Evolutionary conservation across 768 basidiomycete genomes (phyloP).

Genomic region (Boletus huronensis): DNA sequence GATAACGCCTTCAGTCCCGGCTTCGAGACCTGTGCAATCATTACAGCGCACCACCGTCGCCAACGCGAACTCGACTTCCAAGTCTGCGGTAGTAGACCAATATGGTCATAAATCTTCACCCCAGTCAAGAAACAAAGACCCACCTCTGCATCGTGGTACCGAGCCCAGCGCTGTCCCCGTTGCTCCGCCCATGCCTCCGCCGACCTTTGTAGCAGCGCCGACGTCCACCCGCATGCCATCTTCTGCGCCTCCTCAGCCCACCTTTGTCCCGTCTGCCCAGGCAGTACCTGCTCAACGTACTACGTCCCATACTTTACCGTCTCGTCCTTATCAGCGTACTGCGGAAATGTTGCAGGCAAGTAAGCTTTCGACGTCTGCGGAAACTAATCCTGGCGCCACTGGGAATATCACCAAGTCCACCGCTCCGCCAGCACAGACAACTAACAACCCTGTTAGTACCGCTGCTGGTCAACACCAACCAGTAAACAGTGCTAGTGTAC

Average conservation of each 20-base stretch:
- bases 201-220: constrained; percentile 2
- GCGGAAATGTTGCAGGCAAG: constrained; percentile 21
- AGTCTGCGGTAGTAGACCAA: constrained; percentile 8
- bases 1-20: constrained; percentile 3
- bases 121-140: constrained; percentile 22
- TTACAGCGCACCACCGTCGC: constrained; percentile 2
- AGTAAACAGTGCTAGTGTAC: constrained; percentile 3
- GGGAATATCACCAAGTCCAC: constrained; percentile 9
- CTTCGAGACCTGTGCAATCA: constrained; percentile 7
- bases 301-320: constrained; percentile 10
- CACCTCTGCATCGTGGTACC: constrained; percentile 4
- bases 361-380: constrained; percentile 11
- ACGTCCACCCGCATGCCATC: constrained; percentile 16
- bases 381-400: not conserved
- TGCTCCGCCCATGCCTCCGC: constrained; percentile 23
- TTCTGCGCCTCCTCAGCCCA: constrained; percentile 25
- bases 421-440: constrained; percentile 4
- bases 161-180: constrained; percentile 5
- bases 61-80: constrained; percentile 4
- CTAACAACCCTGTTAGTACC: not conserved
- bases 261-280: constrained; percentile 7
- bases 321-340: constrained; percentile 26
- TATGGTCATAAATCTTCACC: constrained; percentile 17
- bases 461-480: constrained; percentile 10
- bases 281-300: constrained; percentile 18